Base-by-base conservation (phyloP, 176 grass and related monocot genomes). In the Musa troglodytarum region DNA sequence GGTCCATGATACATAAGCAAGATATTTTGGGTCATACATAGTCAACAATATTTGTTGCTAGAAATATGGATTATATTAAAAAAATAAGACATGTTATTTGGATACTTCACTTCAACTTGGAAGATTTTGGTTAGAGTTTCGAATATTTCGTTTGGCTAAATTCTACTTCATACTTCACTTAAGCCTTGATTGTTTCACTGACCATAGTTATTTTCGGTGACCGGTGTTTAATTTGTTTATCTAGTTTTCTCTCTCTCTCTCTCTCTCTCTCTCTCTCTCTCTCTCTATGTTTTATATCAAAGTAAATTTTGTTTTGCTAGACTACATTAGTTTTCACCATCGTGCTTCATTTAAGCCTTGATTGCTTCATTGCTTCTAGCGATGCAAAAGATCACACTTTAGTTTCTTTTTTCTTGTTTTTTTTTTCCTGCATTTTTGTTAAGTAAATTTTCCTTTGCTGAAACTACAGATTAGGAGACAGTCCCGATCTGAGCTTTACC, bases 391-490 rank as follows among this genome's bases (percentile, higher is more conserved):
- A 43, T 43, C 34, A 43, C 34, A 43, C 34, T 43, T 6, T 0
- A 6, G 4, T 43, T 43, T 43, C 34, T 43, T 43, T 43, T 43
- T 43, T 43, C 34, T 21, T 63, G 20, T 21, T 10, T 63, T 21
- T 20, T 3, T 2, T 63, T 21, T 63, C 24, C 22, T 10, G 2
- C 3, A 2, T 11, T 11, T 21, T 2, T 20, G 16, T 43, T 43
- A 9, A 63, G 16, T 22, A 25, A 10, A 8, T 7, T 22, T 26
- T 26, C 57, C 24, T 49, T n/a, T 54, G 52, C 54, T 64, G 3
- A 29, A 21, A 54, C 21, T 14, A 11, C 65, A 92, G 90, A 43
- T 89, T 65, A 81, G 90, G 76, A 88, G 86, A 82, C 83, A 72
- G 78, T 83, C 90, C 11, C 56, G 79, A 19, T 51, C 73, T 1